Evolutionary conservation across 2,329 filamentous ascomycete genomes (phyloP), one percentile per base, ranked within the genome.

Genomic region (Helminthosporium solani): DNA sequence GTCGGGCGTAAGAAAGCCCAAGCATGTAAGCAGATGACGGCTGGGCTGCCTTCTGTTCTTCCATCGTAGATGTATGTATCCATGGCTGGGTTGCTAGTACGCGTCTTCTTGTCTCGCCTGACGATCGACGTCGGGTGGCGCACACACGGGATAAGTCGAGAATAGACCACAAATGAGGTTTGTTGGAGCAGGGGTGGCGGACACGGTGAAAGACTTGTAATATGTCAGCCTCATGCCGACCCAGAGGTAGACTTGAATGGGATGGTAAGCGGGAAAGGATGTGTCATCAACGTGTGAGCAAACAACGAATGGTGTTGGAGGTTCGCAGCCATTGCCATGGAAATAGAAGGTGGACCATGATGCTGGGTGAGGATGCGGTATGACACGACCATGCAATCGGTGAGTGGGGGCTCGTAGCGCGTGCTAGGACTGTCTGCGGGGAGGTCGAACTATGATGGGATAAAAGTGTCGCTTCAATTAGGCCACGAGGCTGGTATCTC

Each of bases 21-120:
- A 33, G 40, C 40, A 39, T 33, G 42, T 45, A 33, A 45, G 42
- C 42, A 37, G 9, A 9, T 39, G 30, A 37, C 27, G 25, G 20
- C 7, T 25, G 23, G 14, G n/a, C 16, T 30, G 41, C 14, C n/a
- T n/a, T n/a, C n/a, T n/a, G n/a, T 25, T 25, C 23, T 9, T 5
- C 23, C 23, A 25, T 25, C 23, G 9, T 25, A 9, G 9, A 25
- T n/a, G n/a, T n/a, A n/a, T n/a, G n/a, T n/a, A n/a, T n/a, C n/a
- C n/a, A n/a, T n/a, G n/a, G n/a, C n/a, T n/a, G n/a, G n/a, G n/a
- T n/a, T n/a, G n/a, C n/a, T n/a, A n/a, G n/a, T n/a, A n/a, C 25
- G 25, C 12, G 7, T 7, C 25, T 27, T 27, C 25, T 27, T 12
- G 7, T 27, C 28, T 31, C 28, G 28, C 28, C 14, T 7, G 28